phyloP scores from a whole-genome alignment of 306 rosid genomes.

The Cicer bijugum region DNA sequence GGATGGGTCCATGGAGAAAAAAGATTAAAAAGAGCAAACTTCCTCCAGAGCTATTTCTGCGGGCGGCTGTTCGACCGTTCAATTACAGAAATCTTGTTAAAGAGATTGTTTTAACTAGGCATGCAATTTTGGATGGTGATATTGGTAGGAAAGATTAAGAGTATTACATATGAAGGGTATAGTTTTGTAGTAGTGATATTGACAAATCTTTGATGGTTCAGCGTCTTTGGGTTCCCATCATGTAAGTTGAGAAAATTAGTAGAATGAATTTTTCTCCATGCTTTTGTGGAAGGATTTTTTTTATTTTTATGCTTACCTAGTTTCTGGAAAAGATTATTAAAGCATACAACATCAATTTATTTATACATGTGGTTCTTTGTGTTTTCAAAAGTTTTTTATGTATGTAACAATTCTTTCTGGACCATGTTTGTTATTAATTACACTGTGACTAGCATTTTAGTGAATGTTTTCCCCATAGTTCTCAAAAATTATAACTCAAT shows the following conservation, averaged over 20 bases:
- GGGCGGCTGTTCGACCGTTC: slow-evolving; percentile 77
- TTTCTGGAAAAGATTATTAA: slow-evolving; percentile 27
- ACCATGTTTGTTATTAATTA: not conserved
- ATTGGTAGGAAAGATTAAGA: slow-evolving; percentile 51
- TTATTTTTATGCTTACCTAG: slow-evolving; percentile 20
- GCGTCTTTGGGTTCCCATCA: slow-evolving; percentile 34
- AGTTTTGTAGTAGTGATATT: slow-evolving; percentile 16
- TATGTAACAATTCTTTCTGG: slow-evolving; percentile 15
- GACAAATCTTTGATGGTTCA: slow-evolving; percentile 34
- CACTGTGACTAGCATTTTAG: not conserved
- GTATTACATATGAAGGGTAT: slow-evolving; percentile 23
- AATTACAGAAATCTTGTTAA: slow-evolving; percentile 82
- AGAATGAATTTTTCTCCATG: slow-evolving; percentile 33
- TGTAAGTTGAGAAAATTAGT: slow-evolving; percentile 38
- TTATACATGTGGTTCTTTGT: not conserved
- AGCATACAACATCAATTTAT: slow-evolving; percentile 7
- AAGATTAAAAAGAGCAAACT: slow-evolving; percentile 72
- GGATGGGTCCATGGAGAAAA: slow-evolving; percentile 83
- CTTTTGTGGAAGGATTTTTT: not conserved
- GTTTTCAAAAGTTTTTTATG: slow-evolving; percentile 5
- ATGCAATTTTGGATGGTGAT: slow-evolving; percentile 92
- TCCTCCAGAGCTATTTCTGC: slow-evolving; percentile 82
- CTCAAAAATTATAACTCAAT: no score
- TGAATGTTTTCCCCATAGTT: not conserved
- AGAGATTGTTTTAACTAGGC: slow-evolving; percentile 91